A percentile compares a stretch with the other conserved stretches of the same genome.
Conservation (phyloP, 768 basidiomycete genomes). For the Chalciporus chontae region DNA sequence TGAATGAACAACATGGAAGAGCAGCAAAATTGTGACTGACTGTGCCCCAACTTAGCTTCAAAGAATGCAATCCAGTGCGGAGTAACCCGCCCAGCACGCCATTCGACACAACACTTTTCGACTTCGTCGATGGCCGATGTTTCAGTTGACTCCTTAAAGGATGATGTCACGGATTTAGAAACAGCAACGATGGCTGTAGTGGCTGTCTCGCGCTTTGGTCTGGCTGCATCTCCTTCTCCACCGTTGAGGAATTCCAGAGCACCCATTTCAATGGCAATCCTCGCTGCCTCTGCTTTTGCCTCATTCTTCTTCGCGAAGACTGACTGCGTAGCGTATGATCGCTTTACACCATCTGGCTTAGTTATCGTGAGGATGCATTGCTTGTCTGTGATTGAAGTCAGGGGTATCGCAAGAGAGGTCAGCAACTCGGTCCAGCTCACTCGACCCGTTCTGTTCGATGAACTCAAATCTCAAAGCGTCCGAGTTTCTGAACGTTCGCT, state of each 20-base stretch:
- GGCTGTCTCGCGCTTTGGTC: conserved; percentile 33
- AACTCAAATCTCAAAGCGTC: conserved; percentile 47
- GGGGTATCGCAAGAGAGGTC: neutral
- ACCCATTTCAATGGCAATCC: conserved; percentile 54
- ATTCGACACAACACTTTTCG: conserved; percentile 51
- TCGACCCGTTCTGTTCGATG: conserved; percentile 37
- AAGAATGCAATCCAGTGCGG: conserved; percentile 53
- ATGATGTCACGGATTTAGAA: neutral
- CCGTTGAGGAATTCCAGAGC: conserved; percentile 54
- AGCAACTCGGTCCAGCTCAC: conserved; percentile 24
- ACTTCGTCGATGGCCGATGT: conserved; percentile 37
- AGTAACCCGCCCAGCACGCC: conserved; percentile 48
- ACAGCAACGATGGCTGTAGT: conserved; percentile 14
- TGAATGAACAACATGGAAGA: neutral
- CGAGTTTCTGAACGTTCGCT: conserved; percentile 38
- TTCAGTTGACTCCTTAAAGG: neutral
- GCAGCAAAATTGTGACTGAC: conserved; percentile 30
- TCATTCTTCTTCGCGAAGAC: conserved; percentile 44
- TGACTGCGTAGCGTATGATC: conserved; percentile 53
- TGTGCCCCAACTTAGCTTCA: conserved; percentile 42
- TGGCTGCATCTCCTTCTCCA: conserved; percentile 39
- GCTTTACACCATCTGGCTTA: conserved; percentile 46
- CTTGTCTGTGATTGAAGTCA: conserved; percentile 38
- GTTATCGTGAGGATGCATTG: conserved; percentile 62
- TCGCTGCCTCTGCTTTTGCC: conserved; percentile 51